phyloP scores from a whole-genome alignment of 495 filamentous ascomycete species.

The Aspergillus avenaceus region DNA sequence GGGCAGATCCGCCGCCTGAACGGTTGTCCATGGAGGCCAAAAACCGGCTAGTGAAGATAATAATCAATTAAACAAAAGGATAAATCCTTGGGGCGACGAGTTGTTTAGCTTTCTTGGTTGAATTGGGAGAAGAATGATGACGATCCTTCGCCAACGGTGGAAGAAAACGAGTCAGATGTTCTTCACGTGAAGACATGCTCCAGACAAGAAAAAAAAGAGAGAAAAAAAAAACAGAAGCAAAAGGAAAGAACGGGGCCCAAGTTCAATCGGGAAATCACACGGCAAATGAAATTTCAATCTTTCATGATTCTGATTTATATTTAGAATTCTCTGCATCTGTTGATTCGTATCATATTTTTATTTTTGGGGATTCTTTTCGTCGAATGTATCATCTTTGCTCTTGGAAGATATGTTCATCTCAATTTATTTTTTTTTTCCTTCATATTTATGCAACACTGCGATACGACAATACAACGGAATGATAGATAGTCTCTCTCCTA shows the following conservation, averaged over 20 bases:
- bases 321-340: too few relatives aligned
- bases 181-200: background rate
- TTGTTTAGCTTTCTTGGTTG: background rate
- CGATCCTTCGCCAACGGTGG: background rate
- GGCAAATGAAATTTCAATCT: background rate
- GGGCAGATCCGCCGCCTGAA: slow-evolving; percentile 15
- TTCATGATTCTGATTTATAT: background rate
- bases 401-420: too few relatives aligned
- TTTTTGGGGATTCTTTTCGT: too few relatives aligned
- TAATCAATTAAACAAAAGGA: background rate
- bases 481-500: too few relatives aligned
- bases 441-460: too few relatives aligned
- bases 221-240: background rate
- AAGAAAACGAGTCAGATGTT: background rate
- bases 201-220: background rate
- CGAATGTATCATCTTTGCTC: too few relatives aligned
- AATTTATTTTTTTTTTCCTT: too few relatives aligned
- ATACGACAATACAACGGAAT: too few relatives aligned
- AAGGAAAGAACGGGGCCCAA: too few relatives aligned
- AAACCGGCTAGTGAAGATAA: background rate
- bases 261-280: background rate
- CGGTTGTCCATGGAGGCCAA: slow-evolving; percentile 21
- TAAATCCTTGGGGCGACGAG: background rate
- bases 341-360: too few relatives aligned
- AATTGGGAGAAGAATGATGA: background rate